Percentiles rank a stretch among this genome's conserved stretches.
These are phyloP conservation scores for Lyophyllum semitale DNA, from an alignment of 768 basidiomycete genomes.

Conservation along the genomic window DNA sequence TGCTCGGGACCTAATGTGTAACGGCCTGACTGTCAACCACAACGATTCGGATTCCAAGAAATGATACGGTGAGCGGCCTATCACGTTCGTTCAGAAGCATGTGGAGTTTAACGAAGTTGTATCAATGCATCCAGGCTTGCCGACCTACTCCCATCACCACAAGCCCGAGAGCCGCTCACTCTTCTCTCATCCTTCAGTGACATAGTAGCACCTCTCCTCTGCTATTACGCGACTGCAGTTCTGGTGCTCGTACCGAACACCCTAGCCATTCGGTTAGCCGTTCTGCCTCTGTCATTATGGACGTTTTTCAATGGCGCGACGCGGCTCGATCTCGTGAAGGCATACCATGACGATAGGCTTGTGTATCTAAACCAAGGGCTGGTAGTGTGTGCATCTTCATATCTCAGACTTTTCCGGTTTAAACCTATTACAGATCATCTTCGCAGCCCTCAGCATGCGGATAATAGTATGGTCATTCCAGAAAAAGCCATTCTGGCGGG, in stretches of 20 bases:
- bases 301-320: conserved; percentile 43
- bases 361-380: conserved; percentile 46
- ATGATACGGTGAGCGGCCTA: conserved; percentile 17
- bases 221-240: conserved; percentile 53
- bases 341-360: conserved; percentile 32
- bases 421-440: conserved; percentile 32
- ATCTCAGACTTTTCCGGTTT: neutral
- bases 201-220: conserved; percentile 41
- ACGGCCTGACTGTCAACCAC: neutral
- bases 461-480: conserved; percentile 42
- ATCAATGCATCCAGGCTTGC: conserved; percentile 18
- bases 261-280: conserved; percentile 39
- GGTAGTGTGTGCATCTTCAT: conserved; percentile 33
- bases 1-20: neutral
- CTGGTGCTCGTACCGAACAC: conserved; percentile 53
- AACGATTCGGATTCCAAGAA: neutral
- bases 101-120: neutral
- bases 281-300: conserved; percentile 53
- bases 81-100: neutral
- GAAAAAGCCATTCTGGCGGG: conserved; percentile 32
- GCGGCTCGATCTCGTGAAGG: conserved; percentile 41
- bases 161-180: conserved; percentile 36
- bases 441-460: conserved; percentile 37
- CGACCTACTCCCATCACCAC: conserved; percentile 28
- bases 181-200: conserved; percentile 32